phyloP scores from a whole-genome alignment of 805 yeast genomes.

The Saccharomycopsis fermentans region DNA sequence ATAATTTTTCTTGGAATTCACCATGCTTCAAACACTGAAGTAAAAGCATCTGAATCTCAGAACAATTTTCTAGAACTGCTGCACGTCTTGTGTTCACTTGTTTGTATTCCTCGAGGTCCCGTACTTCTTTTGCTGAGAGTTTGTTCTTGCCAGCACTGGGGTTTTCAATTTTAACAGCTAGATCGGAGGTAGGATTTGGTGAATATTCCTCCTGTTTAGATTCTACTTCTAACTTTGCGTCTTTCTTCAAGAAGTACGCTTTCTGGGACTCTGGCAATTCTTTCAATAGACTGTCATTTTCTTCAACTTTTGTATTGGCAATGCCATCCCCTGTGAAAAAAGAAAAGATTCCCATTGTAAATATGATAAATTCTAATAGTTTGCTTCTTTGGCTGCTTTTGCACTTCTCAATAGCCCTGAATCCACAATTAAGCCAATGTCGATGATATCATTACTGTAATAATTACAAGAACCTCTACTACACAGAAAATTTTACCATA shows the following conservation, averaged over 20 bases:
- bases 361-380: not conserved
- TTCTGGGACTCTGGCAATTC: constrained; percentile 13
- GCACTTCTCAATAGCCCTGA: too few relatives aligned
- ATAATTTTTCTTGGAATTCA: constrained; percentile 9
- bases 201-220: constrained; percentile 10
- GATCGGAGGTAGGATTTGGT: not conserved
- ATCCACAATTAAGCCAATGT: too few relatives aligned
- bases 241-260: constrained; percentile 10
- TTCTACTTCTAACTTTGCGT: constrained; percentile 11
- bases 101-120: constrained; percentile 11
- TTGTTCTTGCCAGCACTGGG: not conserved
- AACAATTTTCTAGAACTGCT: constrained; percentile 17
- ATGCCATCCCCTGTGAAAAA: not conserved
- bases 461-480: too few relatives aligned
- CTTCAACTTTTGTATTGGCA: constrained; percentile 2
- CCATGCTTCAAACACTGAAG: constrained; percentile 16
- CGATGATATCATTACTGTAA: too few relatives aligned
- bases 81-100: not conserved
- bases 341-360: constrained; percentile 9
- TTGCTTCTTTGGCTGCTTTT: too few relatives aligned
- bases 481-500: too few relatives aligned
- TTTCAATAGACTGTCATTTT: constrained; percentile 5
- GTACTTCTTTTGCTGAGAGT: constrained; percentile 1
- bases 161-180: not conserved
- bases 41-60: constrained; percentile 14